Conservation (phyloP, 2,329 filamentous ascomycete genomes). For the Cladophialophora bantiana region DNA sequence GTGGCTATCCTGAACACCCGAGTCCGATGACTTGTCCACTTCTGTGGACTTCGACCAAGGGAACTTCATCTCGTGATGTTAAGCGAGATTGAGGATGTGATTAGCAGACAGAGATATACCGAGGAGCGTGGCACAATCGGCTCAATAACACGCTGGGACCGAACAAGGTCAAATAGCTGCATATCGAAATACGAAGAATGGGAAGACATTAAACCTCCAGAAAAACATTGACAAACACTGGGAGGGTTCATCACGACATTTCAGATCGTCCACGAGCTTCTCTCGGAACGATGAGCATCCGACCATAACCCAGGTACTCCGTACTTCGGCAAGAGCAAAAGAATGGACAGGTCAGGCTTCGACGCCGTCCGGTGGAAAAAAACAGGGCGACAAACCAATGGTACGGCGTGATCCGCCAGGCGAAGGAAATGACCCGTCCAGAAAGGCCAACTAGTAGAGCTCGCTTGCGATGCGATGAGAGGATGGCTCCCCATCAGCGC, state of each 20-base stretch:
- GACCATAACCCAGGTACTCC: background rate
- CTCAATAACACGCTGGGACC: background rate
- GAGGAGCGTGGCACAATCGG: background rate
- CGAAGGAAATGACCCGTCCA: conserved; percentile 4
- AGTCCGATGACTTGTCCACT: conserved; percentile 26
- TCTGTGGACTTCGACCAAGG: conserved; percentile 32
- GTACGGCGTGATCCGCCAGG: background rate
- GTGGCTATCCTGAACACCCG: conserved; percentile 15
- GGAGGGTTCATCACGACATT: conserved; percentile 5
- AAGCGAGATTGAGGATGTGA: background rate
- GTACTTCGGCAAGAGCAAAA: background rate
- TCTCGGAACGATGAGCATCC: conserved; percentile 8
- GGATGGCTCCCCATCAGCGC: background rate
- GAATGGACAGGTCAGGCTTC: background rate
- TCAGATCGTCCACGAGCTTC: conserved; percentile 8
- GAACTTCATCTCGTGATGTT: conserved; percentile 19
- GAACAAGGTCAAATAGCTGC: background rate
- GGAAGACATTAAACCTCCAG: background rate
- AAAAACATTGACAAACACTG: background rate
- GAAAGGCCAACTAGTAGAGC: conserved; percentile 3
- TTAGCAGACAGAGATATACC: background rate
- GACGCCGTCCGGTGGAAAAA: conserved; percentile 12
- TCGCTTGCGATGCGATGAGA: conserved; percentile 20
- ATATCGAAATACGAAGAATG: background rate
- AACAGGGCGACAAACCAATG: conserved; percentile 8